Base-by-base conservation (phyloP, 495 filamentous ascomycete genomes). In the Aspergillus affinis region DNA sequence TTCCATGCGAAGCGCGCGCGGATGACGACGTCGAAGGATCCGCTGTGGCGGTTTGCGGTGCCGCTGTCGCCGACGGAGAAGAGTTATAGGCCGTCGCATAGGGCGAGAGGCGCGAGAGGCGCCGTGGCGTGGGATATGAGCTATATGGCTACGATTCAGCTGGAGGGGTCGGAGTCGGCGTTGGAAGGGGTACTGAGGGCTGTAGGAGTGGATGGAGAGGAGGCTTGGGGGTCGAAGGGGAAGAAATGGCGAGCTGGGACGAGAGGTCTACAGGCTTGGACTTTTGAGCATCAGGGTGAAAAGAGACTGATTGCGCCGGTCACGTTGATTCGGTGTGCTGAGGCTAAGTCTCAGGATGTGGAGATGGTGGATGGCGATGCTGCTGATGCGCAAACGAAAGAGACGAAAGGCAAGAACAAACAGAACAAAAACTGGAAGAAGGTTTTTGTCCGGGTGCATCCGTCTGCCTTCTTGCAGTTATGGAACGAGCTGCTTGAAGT, bases 101-200 rank as follows among this genome's bases (percentile, higher is more conserved):
- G 95, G 44, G 90, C 92, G n/a, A 82, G 80, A 41, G 85, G 84
- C 18, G 79, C 87, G 18, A 74, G 84, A 55, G 86, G 86, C 20
- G 84, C 82, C 54, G 81, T 93, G 10, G 88, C 84, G 4, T 98
- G 95, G 93, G 94, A 98, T 75, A 91, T 86, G 84, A 97, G 93
- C 68, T 98, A 97, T 69, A 90, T 94, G 76, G 86, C 90, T 69
- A 97, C 91, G 2, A 87, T 96, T 62, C 82, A 87, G 32, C 65
- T 97, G 2, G 88, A 89, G 58, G 94, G 95, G 7, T 69, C 76
- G 4, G 81, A 84, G 47, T 65, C 75, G 13, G 86, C 84, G 26
- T 69, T 96, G 21, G 76, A 85, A 55, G 82, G 81, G 20, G 75
- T 94, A 21, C 63, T 98, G 29, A 83, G 77, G 56, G 78, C 74